Evolutionary conservation across 176 grass and related monocot species (phyloP).

Genomic region (Oryza coarctata): DNA sequence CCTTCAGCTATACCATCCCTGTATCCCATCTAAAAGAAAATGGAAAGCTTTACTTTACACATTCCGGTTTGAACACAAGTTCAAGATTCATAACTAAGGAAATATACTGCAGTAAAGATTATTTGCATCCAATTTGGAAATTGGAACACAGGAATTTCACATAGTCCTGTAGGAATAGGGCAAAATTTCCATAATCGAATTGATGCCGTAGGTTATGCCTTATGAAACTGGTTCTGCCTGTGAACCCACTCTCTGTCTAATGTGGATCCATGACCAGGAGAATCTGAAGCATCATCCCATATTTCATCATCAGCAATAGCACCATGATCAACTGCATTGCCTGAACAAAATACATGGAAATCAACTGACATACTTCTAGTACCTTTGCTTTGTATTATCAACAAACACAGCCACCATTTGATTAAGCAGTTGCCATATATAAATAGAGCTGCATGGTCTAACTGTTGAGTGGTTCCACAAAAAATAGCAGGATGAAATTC

Average conservation of each 20-base stretch:
- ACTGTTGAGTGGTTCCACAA: neutral
- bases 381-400: neutral
- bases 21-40: slow-evolving; percentile 74
- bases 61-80: neutral
- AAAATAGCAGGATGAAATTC: neutral
- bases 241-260: slow-evolving; percentile 67
- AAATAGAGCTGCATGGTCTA: neutral
- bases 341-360: slow-evolving; percentile 16
- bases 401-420: neutral
- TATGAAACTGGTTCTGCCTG: slow-evolving; percentile 63
- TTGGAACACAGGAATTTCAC: neutral
- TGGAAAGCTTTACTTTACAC: slow-evolving; percentile 7
- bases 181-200: neutral
- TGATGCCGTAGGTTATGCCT: slow-evolving; percentile 30
- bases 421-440: neutral
- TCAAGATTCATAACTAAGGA: neutral
- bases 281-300: slow-evolving; percentile 52
- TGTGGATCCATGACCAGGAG: slow-evolving; percentile 12
- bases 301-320: neutral
- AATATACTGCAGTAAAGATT: neutral
- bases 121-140: neutral
- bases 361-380: neutral
- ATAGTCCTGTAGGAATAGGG: neutral
- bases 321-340: neutral
- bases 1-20: slow-evolving; percentile 79